Evolutionary conservation across 1,139 yeast genomes (phyloP), one percentile per base, ranked within the genome.

Genomic region (Entelexis paramagnoliae): DNA sequence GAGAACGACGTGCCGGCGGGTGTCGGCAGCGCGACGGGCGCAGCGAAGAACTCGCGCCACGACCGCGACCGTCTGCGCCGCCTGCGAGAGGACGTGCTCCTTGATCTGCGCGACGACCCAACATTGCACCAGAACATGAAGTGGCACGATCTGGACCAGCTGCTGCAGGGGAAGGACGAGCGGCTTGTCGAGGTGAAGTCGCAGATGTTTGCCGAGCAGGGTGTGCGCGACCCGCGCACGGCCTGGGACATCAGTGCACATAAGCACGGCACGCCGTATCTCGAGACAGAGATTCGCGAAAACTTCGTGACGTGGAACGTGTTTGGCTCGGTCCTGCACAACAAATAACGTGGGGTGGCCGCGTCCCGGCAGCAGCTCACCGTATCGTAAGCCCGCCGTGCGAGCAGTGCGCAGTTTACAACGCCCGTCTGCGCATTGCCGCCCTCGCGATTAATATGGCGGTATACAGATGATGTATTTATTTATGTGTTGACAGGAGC

Each of bases 161-260:
- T 55, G 34, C 39, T 55, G 30, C 53, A 28, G 38, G 81, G 10
- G 71, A 72, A 51, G 71, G 70, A 48, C 66, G 83, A 16, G 77
- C 48, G 51, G 19, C 36, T 34, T 4, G 19, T 34, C 14, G 32
- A 46, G 30, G 45, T 41, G 24, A 39, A 30, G 17, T 45, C 36
- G n/a, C 50, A 54, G 20, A 14, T 20, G 46, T 41, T 54, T 17
- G 36, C 47, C 20, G 13, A 24, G 29, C 20, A 48, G 10, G 47
- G 51, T 10, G 43, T 51, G 5, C 30, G 32, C 17, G 46, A 41
- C 14, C 42, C 45, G 14, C 36, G 38, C 10, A n/a, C 39, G 10
- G 32, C 20, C 4, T 24, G 28, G n/a, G 53, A 44, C 29, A 24
- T 32, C 33, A 50, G 35, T 5, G 33, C 28, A 19, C 57, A 53